These are phyloP conservation scores for barley (Hordeum vulgare) DNA, from an alignment of 176 grass and related monocot genomes.

Conservation along the genomic window DNA sequence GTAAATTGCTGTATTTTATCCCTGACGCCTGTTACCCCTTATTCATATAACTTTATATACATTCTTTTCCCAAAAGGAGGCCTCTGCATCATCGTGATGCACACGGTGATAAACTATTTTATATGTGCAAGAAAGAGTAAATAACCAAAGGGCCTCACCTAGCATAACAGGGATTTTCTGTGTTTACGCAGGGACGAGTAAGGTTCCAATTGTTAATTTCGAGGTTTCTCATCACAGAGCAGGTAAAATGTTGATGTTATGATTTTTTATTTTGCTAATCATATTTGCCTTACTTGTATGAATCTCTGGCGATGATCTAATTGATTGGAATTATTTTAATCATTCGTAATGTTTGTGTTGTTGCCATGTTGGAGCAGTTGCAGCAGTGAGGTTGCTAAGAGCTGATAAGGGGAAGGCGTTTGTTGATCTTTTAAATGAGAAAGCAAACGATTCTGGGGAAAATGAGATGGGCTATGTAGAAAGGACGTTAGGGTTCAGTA, in stretches of 20 bases:
- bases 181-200: constrained; percentile 18
- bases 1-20: not conserved
- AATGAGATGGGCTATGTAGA: constrained; percentile 90
- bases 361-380: constrained; percentile 36
- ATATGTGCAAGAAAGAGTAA: not conserved
- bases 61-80: no score
- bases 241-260: constrained; percentile 11
- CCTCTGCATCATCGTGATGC: no score
- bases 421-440: constrained; percentile 85
- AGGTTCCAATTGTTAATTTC: constrained; percentile 29
- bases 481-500: constrained; percentile 77
- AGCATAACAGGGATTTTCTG: no score
- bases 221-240: constrained; percentile 46
- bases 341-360: not conserved
- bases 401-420: constrained; percentile 81
- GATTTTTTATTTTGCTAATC: not conserved
- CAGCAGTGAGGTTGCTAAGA: constrained; percentile 80
- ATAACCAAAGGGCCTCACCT: not conserved
- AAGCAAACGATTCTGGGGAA: constrained; percentile 37
- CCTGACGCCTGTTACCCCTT: not conserved
- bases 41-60: not conserved
- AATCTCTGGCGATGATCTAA: not conserved
- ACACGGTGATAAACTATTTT: not conserved
- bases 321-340: constrained; percentile 4
- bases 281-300: not conserved